Evolutionary conservation across 2,329 filamentous ascomycete genomes (phyloP).

Genomic region (Ophiocordyceps camponoti-floridani): DNA sequence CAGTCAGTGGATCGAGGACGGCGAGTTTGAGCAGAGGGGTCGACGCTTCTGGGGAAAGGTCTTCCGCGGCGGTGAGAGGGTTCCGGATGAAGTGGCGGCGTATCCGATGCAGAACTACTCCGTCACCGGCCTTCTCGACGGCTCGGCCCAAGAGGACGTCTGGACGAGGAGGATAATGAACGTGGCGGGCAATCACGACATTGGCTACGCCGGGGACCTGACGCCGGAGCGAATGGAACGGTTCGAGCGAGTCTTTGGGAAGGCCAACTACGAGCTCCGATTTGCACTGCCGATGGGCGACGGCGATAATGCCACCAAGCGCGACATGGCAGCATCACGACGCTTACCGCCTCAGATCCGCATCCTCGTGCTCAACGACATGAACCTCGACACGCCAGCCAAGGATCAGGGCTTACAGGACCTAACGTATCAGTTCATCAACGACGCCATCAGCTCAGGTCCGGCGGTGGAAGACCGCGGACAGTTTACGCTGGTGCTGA

Average conservation of each 20-base stretch:
- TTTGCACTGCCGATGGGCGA: slow-evolving; percentile 40
- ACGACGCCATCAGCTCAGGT: slow-evolving; percentile 45
- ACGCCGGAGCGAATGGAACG: slow-evolving; percentile 55
- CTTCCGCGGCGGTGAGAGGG: slow-evolving; percentile 48
- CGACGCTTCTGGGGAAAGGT: slow-evolving; percentile 65
- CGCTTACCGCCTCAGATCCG: slow-evolving; percentile 51
- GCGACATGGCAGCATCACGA: slow-evolving; percentile 22
- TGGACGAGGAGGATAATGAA: slow-evolving; percentile 77
- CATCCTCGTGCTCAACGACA: slow-evolving; percentile 73
- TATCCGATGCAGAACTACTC: slow-evolving; percentile 31
- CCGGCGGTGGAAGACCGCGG: slow-evolving; percentile 41
- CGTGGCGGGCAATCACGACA: slow-evolving; percentile 86
- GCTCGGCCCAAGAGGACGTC: slow-evolving; percentile 21
- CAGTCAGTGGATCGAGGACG: slow-evolving; percentile 83
- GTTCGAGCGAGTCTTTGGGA: slow-evolving; percentile 75
- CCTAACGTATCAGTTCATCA: slow-evolving; percentile 62
- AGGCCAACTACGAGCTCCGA: slow-evolving; percentile 75
- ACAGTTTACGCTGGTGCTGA: slow-evolving; percentile 69
- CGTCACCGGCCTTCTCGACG: slow-evolving; percentile 29
- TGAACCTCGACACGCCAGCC: slow-evolving; percentile 83
- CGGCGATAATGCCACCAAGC: slow-evolving; percentile 20
- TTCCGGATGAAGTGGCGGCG: slow-evolving; percentile 36
- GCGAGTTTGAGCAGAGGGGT: slow-evolving; percentile 62
- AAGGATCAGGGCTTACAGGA: slow-evolving; percentile 48
- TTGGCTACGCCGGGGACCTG: slow-evolving; percentile 89